Evolutionary conservation across 768 basidiomycete genomes (phyloP).

Genomic region (Rhodosporidiobolus odoratus): DNA sequence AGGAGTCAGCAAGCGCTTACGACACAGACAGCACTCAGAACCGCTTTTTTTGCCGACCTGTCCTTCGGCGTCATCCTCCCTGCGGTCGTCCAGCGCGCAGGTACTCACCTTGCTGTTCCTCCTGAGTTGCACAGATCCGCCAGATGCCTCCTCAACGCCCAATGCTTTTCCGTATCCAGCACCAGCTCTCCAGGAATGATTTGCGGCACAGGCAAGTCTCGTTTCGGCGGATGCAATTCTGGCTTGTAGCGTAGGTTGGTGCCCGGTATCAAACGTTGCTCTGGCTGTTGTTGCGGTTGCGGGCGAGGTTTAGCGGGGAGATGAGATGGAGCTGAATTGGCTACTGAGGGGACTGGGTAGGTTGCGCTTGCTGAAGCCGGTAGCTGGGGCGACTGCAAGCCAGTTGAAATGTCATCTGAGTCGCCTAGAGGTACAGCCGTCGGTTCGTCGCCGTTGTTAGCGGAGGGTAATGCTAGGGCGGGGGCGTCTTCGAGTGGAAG

Average conservation of each 20-base stretch:
- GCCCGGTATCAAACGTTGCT: background rate
- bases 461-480: background rate
- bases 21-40: background rate
- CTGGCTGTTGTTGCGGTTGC: too few relatives aligned
- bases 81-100: background rate
- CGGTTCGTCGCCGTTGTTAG: background rate
- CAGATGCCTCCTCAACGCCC: conserved; percentile 35
- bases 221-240: conserved; percentile 16
- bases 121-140: conserved; percentile 30
- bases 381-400: too few relatives aligned
- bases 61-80: too few relatives aligned
- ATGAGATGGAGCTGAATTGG: background rate
- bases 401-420: too few relatives aligned
- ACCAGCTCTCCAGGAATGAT: conserved; percentile 39
- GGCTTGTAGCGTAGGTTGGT: conserved; percentile 4
- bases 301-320: background rate
- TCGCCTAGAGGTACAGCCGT: too few relatives aligned
- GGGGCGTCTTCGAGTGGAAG: background rate
- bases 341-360: too few relatives aligned
- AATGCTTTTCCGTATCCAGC: conserved; percentile 27
- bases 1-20: background rate
- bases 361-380: too few relatives aligned
- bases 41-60: background rate
- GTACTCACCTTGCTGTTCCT: conserved; percentile 11
- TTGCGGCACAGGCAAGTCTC: conserved; percentile 34